Conservation (phyloP, 352 stramenopile genomes). For the Phytophthora sojae region DNA sequence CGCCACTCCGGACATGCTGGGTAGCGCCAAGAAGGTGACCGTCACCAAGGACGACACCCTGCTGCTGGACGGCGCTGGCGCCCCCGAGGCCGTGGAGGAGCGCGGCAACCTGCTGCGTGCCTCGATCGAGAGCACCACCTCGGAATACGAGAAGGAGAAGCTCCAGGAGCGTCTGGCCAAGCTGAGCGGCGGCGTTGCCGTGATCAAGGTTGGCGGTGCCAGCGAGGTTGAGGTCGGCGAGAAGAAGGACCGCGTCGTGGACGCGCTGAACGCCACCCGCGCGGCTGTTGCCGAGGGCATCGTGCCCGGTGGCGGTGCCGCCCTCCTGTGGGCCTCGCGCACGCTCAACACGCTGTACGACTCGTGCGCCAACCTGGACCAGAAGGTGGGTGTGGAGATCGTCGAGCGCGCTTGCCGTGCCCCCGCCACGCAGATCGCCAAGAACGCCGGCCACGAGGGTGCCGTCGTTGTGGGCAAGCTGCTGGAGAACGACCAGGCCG, state of each 20-base stretch:
- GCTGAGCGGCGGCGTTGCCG: slow-evolving; percentile 98
- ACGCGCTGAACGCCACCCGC: slow-evolving; percentile 99
- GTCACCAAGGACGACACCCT: slow-evolving; percentile 99
- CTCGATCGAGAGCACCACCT: slow-evolving; percentile 97
- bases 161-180: slow-evolving; percentile 99
- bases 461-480: slow-evolving; percentile 99
- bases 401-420: slow-evolving; percentile 95
- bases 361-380: slow-evolving; percentile 95
- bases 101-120: slow-evolving; percentile 96
- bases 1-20: slow-evolving; percentile 95
- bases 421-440: slow-evolving; percentile 97
- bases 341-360: slow-evolving; percentile 91
- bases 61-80: slow-evolving; percentile 96
- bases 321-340: slow-evolving; percentile 97
- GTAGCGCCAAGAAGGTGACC: slow-evolving; percentile 94
- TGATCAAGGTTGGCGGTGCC: slow-evolving; percentile 99
- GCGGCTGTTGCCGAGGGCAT: slow-evolving; percentile 99
- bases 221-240: slow-evolving; percentile 99
- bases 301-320: slow-evolving; percentile 97
- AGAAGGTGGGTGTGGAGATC: slow-evolving; percentile 98
- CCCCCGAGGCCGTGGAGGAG: slow-evolving; percentile 95
- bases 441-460: slow-evolving; percentile 98
- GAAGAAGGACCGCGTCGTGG: slow-evolving; percentile 99
- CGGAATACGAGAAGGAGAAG: slow-evolving; percentile 99
- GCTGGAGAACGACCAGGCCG: slow-evolving; percentile 94